Evolutionary conservation across 2,329 filamentous ascomycete species (phyloP).

Genomic region (Purpureocillium lavendulum): DNA sequence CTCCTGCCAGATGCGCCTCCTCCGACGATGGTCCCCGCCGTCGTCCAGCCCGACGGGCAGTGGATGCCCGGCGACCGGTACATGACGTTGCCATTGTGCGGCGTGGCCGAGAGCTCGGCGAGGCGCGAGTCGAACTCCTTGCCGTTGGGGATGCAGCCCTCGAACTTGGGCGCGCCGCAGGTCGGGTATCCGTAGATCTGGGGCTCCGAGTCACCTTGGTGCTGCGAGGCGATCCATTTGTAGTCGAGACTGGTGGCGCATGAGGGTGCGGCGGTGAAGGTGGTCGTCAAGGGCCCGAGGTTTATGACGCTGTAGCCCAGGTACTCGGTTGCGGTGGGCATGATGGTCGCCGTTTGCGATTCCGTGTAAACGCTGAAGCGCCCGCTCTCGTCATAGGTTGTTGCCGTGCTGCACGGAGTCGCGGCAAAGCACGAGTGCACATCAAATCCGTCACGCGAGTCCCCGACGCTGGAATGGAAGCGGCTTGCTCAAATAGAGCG

Average conservation of each 20-base stretch:
- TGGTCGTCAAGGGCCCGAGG: constrained; percentile 20
- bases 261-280: constrained; percentile 15
- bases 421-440: too few species aligned
- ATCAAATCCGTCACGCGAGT: too few species aligned
- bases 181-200: constrained; percentile 4
- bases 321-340: constrained; percentile 15
- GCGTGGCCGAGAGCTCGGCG: neutral
- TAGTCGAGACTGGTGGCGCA: constrained; percentile 11
- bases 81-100: constrained; percentile 5
- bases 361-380: too few species aligned
- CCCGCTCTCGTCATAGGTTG: too few species aligned
- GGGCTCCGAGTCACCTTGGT: neutral
- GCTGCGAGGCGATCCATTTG: neutral
- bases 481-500: too few species aligned
- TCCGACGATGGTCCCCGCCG: constrained; percentile 9
- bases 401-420: too few species aligned
- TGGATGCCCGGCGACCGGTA: constrained; percentile 15
- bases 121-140: constrained; percentile 6
- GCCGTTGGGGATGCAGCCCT: constrained; percentile 14
- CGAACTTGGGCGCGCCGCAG: constrained; percentile 3
- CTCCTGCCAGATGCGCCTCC: constrained; percentile 1
- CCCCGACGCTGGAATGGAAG: too few species aligned
- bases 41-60: constrained; percentile 16
- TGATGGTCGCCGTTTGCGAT: constrained; percentile 4
- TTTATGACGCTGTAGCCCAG: constrained; percentile 16